Conservation (phyloP, 2,329 filamentous ascomycete genomes). For the Graphilbum fragrans region DNA sequence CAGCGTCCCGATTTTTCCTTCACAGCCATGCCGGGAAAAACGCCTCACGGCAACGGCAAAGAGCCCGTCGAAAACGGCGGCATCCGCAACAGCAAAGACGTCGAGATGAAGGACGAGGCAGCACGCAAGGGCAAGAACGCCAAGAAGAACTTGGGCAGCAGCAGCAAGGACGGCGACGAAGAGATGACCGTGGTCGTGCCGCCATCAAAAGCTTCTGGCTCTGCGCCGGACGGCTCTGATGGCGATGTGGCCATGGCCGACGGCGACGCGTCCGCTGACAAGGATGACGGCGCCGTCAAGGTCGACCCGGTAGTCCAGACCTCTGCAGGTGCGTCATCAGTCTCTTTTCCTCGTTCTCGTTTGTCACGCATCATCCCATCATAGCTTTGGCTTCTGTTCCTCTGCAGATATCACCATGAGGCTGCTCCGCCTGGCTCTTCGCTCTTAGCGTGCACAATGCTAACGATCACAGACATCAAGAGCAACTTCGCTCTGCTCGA, state of each 20-base stretch:
- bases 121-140: slow-evolving; percentile 47
- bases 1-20: too few species aligned
- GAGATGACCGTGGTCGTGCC: slow-evolving; percentile 77
- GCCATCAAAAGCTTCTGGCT: slow-evolving; percentile 29
- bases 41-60: slow-evolving; percentile 59
- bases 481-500: slow-evolving; percentile 87
- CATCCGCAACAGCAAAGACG: slow-evolving; percentile 51
- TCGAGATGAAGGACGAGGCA: slow-evolving; percentile 44
- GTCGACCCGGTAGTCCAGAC: slow-evolving; percentile 49
- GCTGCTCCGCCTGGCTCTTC: neutral
- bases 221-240: slow-evolving; percentile 45
- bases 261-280: slow-evolving; percentile 28
- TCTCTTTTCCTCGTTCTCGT: too few species aligned
- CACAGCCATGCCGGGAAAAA: slow-evolving; percentile 55
- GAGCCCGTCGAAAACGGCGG: slow-evolving; percentile 58
- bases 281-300: slow-evolving; percentile 34
- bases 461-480: slow-evolving; percentile 67
- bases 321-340: slow-evolving; percentile 47
- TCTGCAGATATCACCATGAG: too few species aligned
- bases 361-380: neutral
- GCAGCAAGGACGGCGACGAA: slow-evolving; percentile 63
- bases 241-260: slow-evolving; percentile 63
- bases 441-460: slow-evolving; percentile 10
- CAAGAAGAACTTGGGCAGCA: slow-evolving; percentile 52
- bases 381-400: neutral